Evolutionary conservation across 768 basidiomycete species (phyloP), one percentile per base, ranked within the genome.

Genomic region (Pleurotus tuber-regium): DNA sequence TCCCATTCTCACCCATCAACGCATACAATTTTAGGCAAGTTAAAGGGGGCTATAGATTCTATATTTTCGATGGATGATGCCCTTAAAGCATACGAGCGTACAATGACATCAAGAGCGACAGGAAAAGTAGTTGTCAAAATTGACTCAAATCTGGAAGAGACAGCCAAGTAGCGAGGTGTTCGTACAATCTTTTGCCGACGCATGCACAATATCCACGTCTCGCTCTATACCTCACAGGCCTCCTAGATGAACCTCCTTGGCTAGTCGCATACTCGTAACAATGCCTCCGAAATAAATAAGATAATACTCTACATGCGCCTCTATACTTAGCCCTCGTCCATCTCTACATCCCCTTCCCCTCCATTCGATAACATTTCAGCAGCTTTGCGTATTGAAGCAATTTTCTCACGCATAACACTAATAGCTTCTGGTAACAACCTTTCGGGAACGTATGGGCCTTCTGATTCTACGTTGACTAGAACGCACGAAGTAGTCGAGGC

Each of bases 381-480:
- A 0, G 86, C 87, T 12, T 70, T 66, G 36, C 77, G 74, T 14
- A 91, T 73, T 5, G 69, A 70, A 9, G 69, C 69, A 11, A 97
- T 80, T 64, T 98, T 98, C 30, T 75, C 76, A 36, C 92, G 77
- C 82, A 98, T 86, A 36, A 97, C 85, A 21, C 76, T 72, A 56
- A 94, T 78, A 0, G 94, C 78, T 61, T 94, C 92, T 0, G 83
- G 83, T 9, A 96, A 70, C 10, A 98, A 72, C 23, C 89, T 78
- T 67, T 95, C 83, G 0, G 96, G 94, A 2, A 80, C 69, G 63
- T 97, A 97, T 11, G 90, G 83, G 5, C 95, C 88, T 61, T 94
- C 90, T 0, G 92, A 92, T 67, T 98, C 95, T 31, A 98, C 77
- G 54, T 82, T 89, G 73, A 92, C 95, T 91, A 62, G 10, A 4